These are phyloP conservation scores for Calonectria leucothoes DNA, from an alignment of 2,329 filamentous ascomycete genomes.

Conservation along the genomic window DNA sequence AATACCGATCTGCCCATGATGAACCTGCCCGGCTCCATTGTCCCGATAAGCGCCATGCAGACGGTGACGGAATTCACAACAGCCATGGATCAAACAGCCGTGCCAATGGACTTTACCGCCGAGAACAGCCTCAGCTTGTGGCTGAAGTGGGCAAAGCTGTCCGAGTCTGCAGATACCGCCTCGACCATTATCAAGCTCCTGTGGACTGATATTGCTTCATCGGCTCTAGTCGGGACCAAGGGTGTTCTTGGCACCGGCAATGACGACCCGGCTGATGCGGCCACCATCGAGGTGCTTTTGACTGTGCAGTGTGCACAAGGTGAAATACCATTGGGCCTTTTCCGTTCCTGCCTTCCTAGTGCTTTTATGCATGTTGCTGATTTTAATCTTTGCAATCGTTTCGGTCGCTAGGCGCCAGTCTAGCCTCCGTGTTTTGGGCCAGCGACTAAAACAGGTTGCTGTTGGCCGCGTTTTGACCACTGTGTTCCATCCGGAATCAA, in stretches of 20 bases:
- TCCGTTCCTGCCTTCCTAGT: constrained; percentile 25
- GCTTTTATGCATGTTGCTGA: constrained; percentile 7
- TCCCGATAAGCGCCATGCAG: constrained; percentile 1
- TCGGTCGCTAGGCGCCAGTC: constrained; percentile 14
- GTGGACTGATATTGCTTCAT: constrained; percentile 24
- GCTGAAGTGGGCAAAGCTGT: constrained; percentile 16
- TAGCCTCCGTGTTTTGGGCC: constrained; percentile 1
- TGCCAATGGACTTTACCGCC: not conserved
- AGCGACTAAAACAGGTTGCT: constrained; percentile 24
- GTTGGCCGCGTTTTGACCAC: constrained; percentile 25
- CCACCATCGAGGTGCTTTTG: constrained; percentile 10
- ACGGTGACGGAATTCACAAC: not conserved
- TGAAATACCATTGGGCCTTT: constrained; percentile 29
- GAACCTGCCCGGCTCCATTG: constrained; percentile 12
- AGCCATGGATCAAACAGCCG: not conserved
- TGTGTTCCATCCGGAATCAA: constrained; percentile 7
- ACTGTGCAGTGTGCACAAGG: constrained; percentile 8
- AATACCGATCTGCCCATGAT: not conserved
- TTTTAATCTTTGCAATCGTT: not conserved
- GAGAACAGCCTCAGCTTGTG: constrained; percentile 15
- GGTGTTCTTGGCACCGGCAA: constrained; percentile 26
- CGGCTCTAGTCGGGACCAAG: constrained; percentile 29
- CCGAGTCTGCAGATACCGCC: not conserved
- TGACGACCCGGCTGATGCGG: constrained; percentile 3
- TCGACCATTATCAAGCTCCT: constrained; percentile 18